Base-by-base conservation (phyloP, 352 stramenopile species). In the Phytophthora uliginosa region DNA sequence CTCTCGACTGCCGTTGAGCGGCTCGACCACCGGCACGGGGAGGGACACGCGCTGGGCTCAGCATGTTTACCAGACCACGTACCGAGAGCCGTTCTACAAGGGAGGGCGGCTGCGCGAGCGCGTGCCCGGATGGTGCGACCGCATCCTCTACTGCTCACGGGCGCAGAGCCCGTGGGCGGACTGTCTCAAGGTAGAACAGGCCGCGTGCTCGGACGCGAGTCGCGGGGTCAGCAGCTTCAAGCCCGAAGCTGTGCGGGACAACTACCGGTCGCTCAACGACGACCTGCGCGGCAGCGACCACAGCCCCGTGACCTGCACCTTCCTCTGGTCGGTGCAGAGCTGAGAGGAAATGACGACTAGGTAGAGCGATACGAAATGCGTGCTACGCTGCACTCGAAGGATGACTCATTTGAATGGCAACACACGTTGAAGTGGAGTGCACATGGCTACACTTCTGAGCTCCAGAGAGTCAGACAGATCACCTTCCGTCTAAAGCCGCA, bases 11-110 rank as follows among this genome's bases (percentile, higher is more conserved):
- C 73, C 73, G 0, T n/a, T 80, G 38, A 80, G 73, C 28, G 69
- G 71, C 36, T 82, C 40, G 9, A 81, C 22, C 33, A 72, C 60
- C 22, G 50, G 55, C n/a, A 77, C 65, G 17, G 69, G 69, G 20
- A 20, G 24, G 52, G 71, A 85, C 48, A 81, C 83, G 2, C 62
- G 63, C 8, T 95, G 87, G 89, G 77, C 80, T 9, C 57, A 78
- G 51, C 71, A 78, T 12, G 78, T 91, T 26, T 95, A 95, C 62
- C 68, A 82, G 18, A 76, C 82, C 0, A 63, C 64, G 15, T 91
- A 84, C 64, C 83, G 85, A 24, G 86, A 94, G 56, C 83, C 88
- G 40, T 86, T 94, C 54, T 92, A 91, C 77, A 94, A 94, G 63
- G 85, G 86, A 20, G 86, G 88, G 13, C 62, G 87, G 15, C 50